A percentile compares a stretch with the other conserved stretches of the same genome.
Conservation (phyloP, 2,329 filamentous ascomycete genomes). For the Aspergillus sp. region DNA sequence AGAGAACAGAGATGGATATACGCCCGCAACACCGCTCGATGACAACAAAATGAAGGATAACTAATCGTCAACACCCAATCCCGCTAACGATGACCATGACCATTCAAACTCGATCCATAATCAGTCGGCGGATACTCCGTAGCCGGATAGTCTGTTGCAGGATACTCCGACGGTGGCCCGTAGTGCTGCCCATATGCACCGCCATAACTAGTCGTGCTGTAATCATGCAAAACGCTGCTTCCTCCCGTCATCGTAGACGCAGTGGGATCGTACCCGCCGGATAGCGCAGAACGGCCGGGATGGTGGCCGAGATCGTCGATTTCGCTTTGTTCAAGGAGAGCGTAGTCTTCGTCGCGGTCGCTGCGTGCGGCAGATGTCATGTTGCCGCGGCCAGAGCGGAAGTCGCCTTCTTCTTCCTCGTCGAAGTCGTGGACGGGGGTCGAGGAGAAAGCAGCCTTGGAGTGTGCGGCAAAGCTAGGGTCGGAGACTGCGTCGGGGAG, state of each 20-base stretch:
- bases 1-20: conserved; percentile 15
- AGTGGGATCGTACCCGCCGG: conserved; percentile 36
- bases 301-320: conserved; percentile 36
- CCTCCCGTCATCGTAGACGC: conserved; percentile 12
- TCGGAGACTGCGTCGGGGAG: conserved; percentile 42
- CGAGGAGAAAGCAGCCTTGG: conserved; percentile 42
- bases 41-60: conserved; percentile 14
- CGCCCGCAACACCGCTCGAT: conserved; percentile 29
- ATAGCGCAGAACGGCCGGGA: conserved; percentile 29
- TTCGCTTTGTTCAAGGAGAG: conserved; percentile 44
- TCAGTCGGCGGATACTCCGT: conserved; percentile 9
- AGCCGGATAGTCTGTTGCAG: conserved; percentile 8
- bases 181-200: conserved; percentile 34
- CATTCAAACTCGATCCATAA: conserved; percentile 11
- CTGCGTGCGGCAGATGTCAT: conserved; percentile 37
- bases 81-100: conserved; percentile 7
- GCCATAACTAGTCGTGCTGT: conserved; percentile 37
- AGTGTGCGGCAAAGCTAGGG: conserved; percentile 44
- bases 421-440: conserved; percentile 41
- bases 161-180: conserved; percentile 11
- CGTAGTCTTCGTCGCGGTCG: conserved; percentile 46
- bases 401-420: conserved; percentile 38
- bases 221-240: conserved; percentile 33
- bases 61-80: conserved; percentile 9
- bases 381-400: conserved; percentile 33